Evolutionary conservation across 2,329 filamentous ascomycete genomes (phyloP).

Genomic region (Escovopsis weberi): DNA sequence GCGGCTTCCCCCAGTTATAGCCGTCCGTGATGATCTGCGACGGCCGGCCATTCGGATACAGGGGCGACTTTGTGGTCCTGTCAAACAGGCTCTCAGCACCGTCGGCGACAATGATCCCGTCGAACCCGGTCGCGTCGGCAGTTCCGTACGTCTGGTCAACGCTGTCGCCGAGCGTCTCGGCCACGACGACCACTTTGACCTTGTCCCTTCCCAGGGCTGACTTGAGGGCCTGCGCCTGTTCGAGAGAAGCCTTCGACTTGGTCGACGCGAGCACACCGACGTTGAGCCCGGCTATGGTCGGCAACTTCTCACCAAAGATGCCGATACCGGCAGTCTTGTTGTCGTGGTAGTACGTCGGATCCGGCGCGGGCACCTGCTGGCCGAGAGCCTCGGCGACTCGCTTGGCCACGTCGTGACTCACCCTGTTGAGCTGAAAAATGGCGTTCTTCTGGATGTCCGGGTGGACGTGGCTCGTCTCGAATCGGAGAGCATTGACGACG

Average conservation of each 20-base stretch:
- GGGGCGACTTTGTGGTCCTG: constrained; percentile 26
- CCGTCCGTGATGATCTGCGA: constrained; percentile 46
- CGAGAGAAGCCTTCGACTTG: constrained; percentile 26
- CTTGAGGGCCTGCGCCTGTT: constrained; percentile 35
- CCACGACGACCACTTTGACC: constrained; percentile 45
- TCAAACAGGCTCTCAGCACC: constrained; percentile 40
- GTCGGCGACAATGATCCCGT: constrained; percentile 45
- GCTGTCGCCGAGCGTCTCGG: constrained; percentile 37
- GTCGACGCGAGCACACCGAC: constrained; percentile 46
- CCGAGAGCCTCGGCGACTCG: constrained; percentile 51
- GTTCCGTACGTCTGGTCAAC: constrained; percentile 51
- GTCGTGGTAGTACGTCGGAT: constrained; percentile 51
- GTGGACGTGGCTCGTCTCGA: constrained; percentile 49
- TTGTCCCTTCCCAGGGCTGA: constrained; percentile 32
- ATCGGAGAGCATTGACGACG: constrained; percentile 57
- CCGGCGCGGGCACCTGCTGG: constrained; percentile 40
- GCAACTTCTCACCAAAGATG: constrained; percentile 42
- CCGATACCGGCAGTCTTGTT: constrained; percentile 49
- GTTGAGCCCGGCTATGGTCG: constrained; percentile 45
- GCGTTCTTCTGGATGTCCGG: constrained; percentile 51
- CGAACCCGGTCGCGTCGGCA: constrained; percentile 47
- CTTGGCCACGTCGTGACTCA: constrained; percentile 51
- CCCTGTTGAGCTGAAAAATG: constrained; percentile 51
- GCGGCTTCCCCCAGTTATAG: constrained; percentile 56
- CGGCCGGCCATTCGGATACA: constrained; percentile 51